A percentile compares a stretch with the other conserved stretches of the same genome.
These are phyloP conservation scores for Alternaria conjuncta DNA, from an alignment of 2,329 filamentous ascomycete species.

Conservation along the genomic window DNA sequence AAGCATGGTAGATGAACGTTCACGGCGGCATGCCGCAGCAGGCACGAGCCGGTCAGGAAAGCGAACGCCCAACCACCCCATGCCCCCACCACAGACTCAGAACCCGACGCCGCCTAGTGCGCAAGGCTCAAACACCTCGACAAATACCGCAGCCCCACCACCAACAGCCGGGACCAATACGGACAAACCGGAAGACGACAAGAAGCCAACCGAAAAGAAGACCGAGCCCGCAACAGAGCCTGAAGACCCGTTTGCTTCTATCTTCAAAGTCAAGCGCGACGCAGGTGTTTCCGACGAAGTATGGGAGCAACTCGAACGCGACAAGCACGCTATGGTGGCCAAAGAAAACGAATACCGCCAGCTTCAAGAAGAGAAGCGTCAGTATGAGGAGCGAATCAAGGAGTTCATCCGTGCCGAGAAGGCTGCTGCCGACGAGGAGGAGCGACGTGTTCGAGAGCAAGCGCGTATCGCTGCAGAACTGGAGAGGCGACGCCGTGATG, in stretches of 20 bases:
- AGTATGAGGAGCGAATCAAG: slow-evolving; percentile 17
- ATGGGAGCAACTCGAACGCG: slow-evolving; percentile 66
- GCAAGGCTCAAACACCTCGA: slow-evolving; percentile 1
- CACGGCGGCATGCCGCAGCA: slow-evolving; percentile 23
- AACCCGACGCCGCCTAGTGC: slow-evolving; percentile 2
- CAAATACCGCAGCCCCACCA: slow-evolving; percentile 10
- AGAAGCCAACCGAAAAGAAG: background rate
- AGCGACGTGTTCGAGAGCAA: slow-evolving; percentile 25
- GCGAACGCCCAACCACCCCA: background rate
- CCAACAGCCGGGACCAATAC: background rate
- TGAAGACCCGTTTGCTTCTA: slow-evolving; percentile 17
- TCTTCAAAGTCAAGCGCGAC: slow-evolving; percentile 54
- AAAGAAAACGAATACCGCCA: slow-evolving; percentile 49
- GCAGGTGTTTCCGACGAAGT: slow-evolving; percentile 64
- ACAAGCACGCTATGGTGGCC: slow-evolving; percentile 48
- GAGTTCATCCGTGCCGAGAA: slow-evolving; percentile 29
- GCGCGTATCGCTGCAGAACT: slow-evolving; percentile 26
- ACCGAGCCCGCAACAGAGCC: background rate
- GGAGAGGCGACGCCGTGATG: slow-evolving; percentile 31
- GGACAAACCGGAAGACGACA: slow-evolving; percentile 8
- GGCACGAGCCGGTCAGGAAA: slow-evolving; percentile 20
- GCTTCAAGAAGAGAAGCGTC: slow-evolving; percentile 27
- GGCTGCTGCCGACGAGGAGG: slow-evolving; percentile 3
- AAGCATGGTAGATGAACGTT: slow-evolving; percentile 45
- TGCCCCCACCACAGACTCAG: slow-evolving; percentile 5